A percentile compares a stretch with the other conserved stretches of the same genome.
Conservation (phyloP, 2,329 filamentous ascomycete species). For the Raffaelea ambrosiae region DNA sequence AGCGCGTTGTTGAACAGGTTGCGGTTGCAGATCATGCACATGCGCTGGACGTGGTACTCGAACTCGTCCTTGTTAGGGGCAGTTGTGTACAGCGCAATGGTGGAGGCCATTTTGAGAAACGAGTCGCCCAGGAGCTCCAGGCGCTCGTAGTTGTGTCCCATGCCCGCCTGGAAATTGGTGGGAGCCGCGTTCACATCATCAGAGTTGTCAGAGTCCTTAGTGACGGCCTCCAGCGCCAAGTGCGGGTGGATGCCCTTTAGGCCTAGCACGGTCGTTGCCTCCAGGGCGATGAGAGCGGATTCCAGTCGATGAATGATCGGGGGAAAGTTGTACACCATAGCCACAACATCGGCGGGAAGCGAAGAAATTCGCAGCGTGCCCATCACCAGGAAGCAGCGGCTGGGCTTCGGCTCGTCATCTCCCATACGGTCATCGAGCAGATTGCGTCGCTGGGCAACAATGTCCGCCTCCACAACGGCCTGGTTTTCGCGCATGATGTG, state of each 20-base stretch:
- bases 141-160: constrained; percentile 92
- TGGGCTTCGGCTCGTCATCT: constrained; percentile 23
- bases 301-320: constrained; percentile 81
- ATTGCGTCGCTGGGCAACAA: constrained; percentile 72
- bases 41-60: constrained; percentile 81
- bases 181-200: constrained; percentile 57
- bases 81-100: constrained; percentile 72
- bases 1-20: constrained; percentile 76
- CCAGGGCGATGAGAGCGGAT: constrained; percentile 67
- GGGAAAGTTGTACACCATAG: constrained; percentile 68
- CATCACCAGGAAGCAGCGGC: constrained; percentile 59
- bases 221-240: constrained; percentile 79
- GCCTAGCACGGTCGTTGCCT: constrained; percentile 59
- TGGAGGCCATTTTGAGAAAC: constrained; percentile 93
- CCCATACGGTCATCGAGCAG: constrained; percentile 60
- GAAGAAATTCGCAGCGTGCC: constrained; percentile 70
- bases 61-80: constrained; percentile 75
- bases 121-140: constrained; percentile 90
- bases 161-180: constrained; percentile 69
- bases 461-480: constrained; percentile 69
- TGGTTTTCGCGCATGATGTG: constrained; percentile 57
- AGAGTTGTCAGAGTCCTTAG: constrained; percentile 82
- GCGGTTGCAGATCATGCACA: constrained; percentile 84
- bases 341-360: constrained; percentile 59
- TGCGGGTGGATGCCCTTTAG: constrained; percentile 52